A percentile compares a stretch with the other conserved stretches of the same genome.
phyloP scores from a whole-genome alignment of 805 yeast species.

The Brettanomyces custersianus region DNA sequence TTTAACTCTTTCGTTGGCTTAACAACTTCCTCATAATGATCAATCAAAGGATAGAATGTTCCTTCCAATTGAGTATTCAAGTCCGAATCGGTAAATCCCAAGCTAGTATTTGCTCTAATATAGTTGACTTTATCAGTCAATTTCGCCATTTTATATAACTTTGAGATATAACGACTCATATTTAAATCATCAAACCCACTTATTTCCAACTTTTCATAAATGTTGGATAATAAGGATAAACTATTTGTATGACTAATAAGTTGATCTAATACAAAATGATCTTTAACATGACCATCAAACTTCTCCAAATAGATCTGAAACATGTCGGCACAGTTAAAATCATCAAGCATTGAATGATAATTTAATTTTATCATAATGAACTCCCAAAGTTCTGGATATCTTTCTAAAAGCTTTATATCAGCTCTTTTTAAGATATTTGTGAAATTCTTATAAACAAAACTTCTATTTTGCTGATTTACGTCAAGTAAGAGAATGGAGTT shows the following conservation, averaged over 20 bases:
- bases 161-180: conserved; percentile 17
- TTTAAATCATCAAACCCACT: conserved; percentile 19
- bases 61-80: background rate
- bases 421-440: conserved; percentile 10
- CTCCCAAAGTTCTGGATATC: conserved; percentile 25
- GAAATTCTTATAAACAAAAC: conserved; percentile 11
- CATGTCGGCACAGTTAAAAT: conserved; percentile 9
- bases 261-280: conserved; percentile 15
- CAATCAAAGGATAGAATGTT: background rate
- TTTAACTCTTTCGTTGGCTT: background rate
- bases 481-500: conserved; percentile 19
- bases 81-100: background rate
- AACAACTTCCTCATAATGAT: conserved; percentile 3
- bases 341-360: conserved; percentile 11
- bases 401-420: conserved; percentile 11
- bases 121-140: conserved; percentile 3
- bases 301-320: conserved; percentile 13
- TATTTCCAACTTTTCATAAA: conserved; percentile 8
- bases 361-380: conserved; percentile 19
- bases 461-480: conserved; percentile 8
- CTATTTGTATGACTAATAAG: conserved; percentile 13
- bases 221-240: conserved; percentile 6
- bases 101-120: background rate
- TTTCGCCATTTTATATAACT: conserved; percentile 18
- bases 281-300: conserved; percentile 2